Evolutionary conservation across 2,329 filamentous ascomycete genomes (phyloP).

Genomic region (Fonsecaea nubica): DNA sequence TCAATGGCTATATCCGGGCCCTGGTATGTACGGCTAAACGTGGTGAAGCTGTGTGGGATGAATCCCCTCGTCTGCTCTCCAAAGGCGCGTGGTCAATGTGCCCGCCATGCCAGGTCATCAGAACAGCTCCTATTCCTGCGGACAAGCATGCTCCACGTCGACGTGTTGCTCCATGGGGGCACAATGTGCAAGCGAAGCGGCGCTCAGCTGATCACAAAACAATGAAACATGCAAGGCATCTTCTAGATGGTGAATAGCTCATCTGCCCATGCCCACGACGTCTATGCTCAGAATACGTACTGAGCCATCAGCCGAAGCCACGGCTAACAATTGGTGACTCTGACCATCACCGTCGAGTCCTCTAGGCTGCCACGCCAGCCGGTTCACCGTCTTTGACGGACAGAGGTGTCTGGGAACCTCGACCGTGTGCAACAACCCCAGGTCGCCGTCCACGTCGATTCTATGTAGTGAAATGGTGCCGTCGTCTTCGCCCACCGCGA

Average conservation of each 20-base stretch:
- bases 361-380: constrained; percentile 71
- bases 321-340: neutral
- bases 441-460: constrained; percentile 38
- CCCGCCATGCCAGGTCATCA: too few relatives aligned
- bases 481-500: constrained; percentile 57
- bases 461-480: constrained; percentile 53
- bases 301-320: constrained; percentile 7
- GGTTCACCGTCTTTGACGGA: constrained; percentile 69
- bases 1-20: too few relatives aligned
- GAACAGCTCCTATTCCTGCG: too few relatives aligned
- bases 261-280: neutral
- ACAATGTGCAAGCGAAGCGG: neutral
- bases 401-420: constrained; percentile 48
- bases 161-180: neutral
- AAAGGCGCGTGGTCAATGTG: too few relatives aligned
- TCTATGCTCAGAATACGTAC: constrained; percentile 5
- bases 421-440: constrained; percentile 42
- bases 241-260: neutral
- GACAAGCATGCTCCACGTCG: neutral
- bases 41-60: too few relatives aligned
- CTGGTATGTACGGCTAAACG: too few relatives aligned
- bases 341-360: constrained; percentile 22
- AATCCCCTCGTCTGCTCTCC: too few relatives aligned
- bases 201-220: neutral
- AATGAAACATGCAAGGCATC: neutral